These are phyloP conservation scores for Colletotrichum coccodes DNA, from an alignment of 2,329 filamentous ascomycete species.

Conservation along the genomic window DNA sequence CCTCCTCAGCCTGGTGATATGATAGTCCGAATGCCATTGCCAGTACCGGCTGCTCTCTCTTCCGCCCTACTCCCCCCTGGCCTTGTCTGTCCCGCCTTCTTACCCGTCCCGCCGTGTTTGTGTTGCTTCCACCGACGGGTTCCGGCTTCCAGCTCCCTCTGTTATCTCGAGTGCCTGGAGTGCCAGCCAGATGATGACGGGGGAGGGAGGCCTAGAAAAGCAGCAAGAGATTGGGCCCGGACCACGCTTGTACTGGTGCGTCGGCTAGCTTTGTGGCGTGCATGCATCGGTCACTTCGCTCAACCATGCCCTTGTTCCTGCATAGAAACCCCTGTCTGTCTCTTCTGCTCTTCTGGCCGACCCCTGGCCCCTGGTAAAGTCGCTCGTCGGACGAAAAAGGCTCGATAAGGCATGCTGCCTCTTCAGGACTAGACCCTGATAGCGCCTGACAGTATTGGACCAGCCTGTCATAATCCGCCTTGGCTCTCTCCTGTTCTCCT, in stretches of 20 bases:
- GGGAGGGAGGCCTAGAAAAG: conserved; percentile 4
- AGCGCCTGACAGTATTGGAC: neutral
- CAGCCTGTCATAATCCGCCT: conserved; percentile 22
- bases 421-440: conserved; percentile 22
- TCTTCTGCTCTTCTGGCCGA: neutral
- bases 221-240: conserved; percentile 29
- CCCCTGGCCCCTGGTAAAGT: conserved; percentile 1
- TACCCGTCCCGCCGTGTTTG: conserved; percentile 2
- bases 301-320: conserved; percentile 32
- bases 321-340: conserved; percentile 18
- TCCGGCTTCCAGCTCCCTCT: conserved; percentile 2
- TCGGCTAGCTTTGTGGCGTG: conserved; percentile 23
- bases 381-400: neutral
- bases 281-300: conserved; percentile 18
- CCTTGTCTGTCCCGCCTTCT: conserved; percentile 9
- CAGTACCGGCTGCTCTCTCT: neutral
- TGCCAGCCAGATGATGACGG: neutral
- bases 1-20: conserved; percentile 13
- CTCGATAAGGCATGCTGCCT: conserved; percentile 28
- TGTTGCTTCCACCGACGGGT: conserved; percentile 12
- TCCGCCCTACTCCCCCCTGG: neutral
- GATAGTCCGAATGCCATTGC: conserved; percentile 2
- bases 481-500: conserved; percentile 16
- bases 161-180: too few species aligned
- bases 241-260: conserved; percentile 9